Base-by-base conservation (phyloP, 495 filamentous ascomycete genomes). In the Chaetomium tenue region DNA sequence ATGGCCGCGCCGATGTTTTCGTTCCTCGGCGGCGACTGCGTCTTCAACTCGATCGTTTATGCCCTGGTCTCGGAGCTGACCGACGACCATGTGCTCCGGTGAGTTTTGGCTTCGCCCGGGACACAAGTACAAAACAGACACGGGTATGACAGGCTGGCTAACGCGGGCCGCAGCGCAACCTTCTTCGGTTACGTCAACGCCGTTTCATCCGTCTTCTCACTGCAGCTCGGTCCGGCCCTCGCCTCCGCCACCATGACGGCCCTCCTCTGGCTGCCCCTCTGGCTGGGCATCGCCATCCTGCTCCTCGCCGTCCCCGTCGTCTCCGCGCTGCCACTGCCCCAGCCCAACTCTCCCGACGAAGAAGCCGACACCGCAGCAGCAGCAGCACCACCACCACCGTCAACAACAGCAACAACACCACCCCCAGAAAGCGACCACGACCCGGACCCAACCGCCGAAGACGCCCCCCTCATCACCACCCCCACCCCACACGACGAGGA, bases 21-120 rank as follows among this genome's bases (percentile, higher is more conserved):
- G 3, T 61, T 79, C 18, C 68, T 81, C 9, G 79, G 79, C 16
- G 79, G 77, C 18, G 78, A 81, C 63, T 79, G 77, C 44, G 77
- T 81, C 25, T 77, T 81, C 63, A 81, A 80, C 61, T 79, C 78
- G 23, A 76, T 81, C 51, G 65, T 78, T 9, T 81, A 81, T 48
- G 68, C 76, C 5, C 70, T 80, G 8, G 78, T 77, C 8, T 75
- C 79, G 42, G 66, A 72, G 6, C 61, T 76, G 63, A 75, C 78
- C 13, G 76, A 77, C 7, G 76, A 79, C 53, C 64, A 69, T 53
- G 70, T 75, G 48, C 67, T 75, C 8, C 71, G 78, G 78, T 80
- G 66, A 12, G 71, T 55, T 16, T 3, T 1, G 13, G 7, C 39
- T 13, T 18, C 25, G 5, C n/a, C 22, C 39, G 15, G 4, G 28